These are phyloP conservation scores for Sicyos baderoa DNA, from an alignment of 306 rosid species.

Conservation along the genomic window DNA sequence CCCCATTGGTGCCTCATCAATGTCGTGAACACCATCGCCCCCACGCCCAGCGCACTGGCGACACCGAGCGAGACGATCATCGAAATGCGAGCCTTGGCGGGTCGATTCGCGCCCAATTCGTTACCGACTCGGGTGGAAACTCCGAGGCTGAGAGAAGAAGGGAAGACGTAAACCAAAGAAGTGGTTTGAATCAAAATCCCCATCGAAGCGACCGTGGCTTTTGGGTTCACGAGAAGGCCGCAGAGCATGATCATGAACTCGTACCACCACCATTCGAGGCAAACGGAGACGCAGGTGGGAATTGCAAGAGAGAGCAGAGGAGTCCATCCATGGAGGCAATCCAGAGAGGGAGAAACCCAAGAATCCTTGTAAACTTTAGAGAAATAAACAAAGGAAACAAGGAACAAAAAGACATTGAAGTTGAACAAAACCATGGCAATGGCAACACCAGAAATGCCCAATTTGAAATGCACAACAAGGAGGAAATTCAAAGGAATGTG, in stretches of 20 bases:
- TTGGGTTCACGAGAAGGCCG: constrained; percentile 66
- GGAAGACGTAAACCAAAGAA: constrained; percentile 72
- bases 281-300: constrained; percentile 83
- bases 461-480: constrained; percentile 45
- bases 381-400: constrained; percentile 49
- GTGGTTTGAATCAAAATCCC: constrained; percentile 89
- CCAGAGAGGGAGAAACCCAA: constrained; percentile 64
- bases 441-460: constrained; percentile 86
- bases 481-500: constrained; percentile 79
- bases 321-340: constrained; percentile 72
- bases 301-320: constrained; percentile 55
- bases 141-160: constrained; percentile 71
- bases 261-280: constrained; percentile 99
- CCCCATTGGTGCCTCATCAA: constrained; percentile 79
- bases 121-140: constrained; percentile 79
- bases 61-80: constrained; percentile 57
- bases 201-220: constrained; percentile 80
- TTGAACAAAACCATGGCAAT: constrained; percentile 73
- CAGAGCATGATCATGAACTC: constrained; percentile 84
- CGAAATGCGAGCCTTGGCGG: constrained; percentile 57
- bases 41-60: constrained; percentile 48
- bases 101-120: constrained; percentile 71
- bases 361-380: constrained; percentile 66
- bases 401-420: constrained; percentile 53
- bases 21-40: constrained; percentile 55